Evolutionary conservation across 345 rosid species (phyloP).

Genomic region (Aethionema arabicum): DNA sequence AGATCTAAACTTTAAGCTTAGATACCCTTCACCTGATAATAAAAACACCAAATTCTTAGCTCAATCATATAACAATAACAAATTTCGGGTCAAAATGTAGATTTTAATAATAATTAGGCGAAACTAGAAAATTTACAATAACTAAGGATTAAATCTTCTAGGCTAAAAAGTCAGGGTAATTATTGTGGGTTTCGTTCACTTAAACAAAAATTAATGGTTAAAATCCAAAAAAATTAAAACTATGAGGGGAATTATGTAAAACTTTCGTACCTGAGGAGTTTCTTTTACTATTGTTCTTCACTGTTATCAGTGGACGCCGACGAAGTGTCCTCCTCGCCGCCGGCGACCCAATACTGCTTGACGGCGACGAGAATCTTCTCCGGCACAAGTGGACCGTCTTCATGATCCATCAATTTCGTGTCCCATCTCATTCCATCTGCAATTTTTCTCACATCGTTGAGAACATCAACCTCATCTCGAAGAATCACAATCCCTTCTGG

Average conservation of each 20-base stretch:
- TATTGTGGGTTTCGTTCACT: constrained; percentile 5
- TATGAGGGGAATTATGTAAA: constrained; percentile 13
- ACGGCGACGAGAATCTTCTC: constrained; percentile 73
- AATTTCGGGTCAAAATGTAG: not conserved
- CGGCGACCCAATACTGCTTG: constrained; percentile 90
- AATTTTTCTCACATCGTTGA: constrained; percentile 71
- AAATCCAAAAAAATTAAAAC: not conserved
- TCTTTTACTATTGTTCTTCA: constrained; percentile 25
- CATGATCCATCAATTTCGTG: constrained; percentile 81
- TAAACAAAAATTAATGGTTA: constrained; percentile 16
- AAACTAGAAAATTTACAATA: too few relatives aligned
- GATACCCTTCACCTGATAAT: constrained; percentile 27
- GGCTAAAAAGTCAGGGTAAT: not conserved
- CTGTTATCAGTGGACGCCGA: constrained; percentile 27
- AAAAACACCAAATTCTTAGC: not conserved
- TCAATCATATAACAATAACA: not conserved
- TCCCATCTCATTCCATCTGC: constrained; percentile 92
- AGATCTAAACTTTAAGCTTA: constrained; percentile 26
- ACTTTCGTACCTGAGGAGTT: constrained; percentile 24
- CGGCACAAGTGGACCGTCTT: constrained; percentile 93
- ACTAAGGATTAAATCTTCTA: not conserved
- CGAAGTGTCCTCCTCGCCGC: constrained; percentile 53
- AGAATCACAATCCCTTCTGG: constrained; percentile 83
- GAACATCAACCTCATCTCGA: constrained; percentile 78
- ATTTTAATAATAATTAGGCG: too few relatives aligned